phyloP scores from a whole-genome alignment of 2,329 filamentous ascomycete species.

The Trichoderma sp. region DNA sequence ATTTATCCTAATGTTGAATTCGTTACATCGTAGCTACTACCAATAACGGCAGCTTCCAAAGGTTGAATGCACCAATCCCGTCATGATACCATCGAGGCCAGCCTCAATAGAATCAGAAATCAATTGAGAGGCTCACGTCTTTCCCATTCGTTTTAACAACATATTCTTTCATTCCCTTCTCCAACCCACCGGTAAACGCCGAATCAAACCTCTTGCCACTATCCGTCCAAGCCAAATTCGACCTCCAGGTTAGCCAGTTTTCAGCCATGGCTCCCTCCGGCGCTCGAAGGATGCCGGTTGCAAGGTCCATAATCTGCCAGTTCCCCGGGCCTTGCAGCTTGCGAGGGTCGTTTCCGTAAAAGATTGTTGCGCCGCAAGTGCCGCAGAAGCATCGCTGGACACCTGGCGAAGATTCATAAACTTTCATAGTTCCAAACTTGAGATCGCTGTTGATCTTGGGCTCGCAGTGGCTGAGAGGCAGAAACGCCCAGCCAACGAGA shows the following conservation, averaged over 20 bases:
- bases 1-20: not conserved
- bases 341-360: slow-evolving; percentile 36
- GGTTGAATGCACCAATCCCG: not conserved
- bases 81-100: not conserved
- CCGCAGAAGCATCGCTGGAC: slow-evolving; percentile 49
- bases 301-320: slow-evolving; percentile 43
- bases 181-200: slow-evolving; percentile 38
- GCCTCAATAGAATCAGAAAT: not conserved
- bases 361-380: slow-evolving; percentile 48
- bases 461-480: slow-evolving; percentile 40
- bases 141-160: slow-evolving; percentile 38
- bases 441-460: slow-evolving; percentile 42
- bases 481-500: slow-evolving; percentile 45
- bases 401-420: slow-evolving; percentile 42
- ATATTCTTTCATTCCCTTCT: slow-evolving; percentile 43
- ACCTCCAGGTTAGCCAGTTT: slow-evolving; percentile 50
- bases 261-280: slow-evolving; percentile 47
- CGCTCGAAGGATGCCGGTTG: slow-evolving; percentile 47
- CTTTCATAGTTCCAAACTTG: slow-evolving; percentile 46
- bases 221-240: slow-evolving; percentile 37
- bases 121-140: slow-evolving; percentile 21
- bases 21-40: not conserved
- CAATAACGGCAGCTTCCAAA: not conserved
- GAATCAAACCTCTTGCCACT: slow-evolving; percentile 41
- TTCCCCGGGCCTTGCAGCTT: slow-evolving; percentile 33